Conservation (phyloP, 371 early-diverging fungal genomes). For the Mucor irregularis region DNA sequence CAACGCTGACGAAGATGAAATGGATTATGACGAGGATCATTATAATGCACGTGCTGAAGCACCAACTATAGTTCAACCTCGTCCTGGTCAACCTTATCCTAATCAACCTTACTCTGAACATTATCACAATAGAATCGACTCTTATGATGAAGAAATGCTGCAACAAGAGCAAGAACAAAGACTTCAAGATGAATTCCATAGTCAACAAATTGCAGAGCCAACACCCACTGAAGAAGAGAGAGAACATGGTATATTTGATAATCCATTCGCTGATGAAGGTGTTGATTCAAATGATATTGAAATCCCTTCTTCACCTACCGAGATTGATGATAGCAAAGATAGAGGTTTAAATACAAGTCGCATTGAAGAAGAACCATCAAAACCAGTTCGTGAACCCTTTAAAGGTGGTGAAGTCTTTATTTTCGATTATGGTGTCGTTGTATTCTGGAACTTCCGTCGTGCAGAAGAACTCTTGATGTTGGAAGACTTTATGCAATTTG, state of each 20-base stretch:
- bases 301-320: not conserved
- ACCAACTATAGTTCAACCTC: constrained; percentile 9
- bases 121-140: constrained; percentile 4
- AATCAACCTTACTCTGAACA: no score
- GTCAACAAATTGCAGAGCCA: not conserved
- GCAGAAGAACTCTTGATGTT: constrained; percentile 80
- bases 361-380: constrained; percentile 1
- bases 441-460: constrained; percentile 94
- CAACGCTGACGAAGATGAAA: constrained; percentile 40
- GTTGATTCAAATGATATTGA: not conserved
- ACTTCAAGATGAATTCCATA: constrained; percentile 2
- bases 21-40: constrained; percentile 47
- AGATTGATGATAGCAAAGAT: not conserved
- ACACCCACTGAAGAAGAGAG: not conserved
- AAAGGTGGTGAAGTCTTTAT: constrained; percentile 76
- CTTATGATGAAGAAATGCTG: not conserved
- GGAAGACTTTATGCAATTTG: constrained; percentile 64
- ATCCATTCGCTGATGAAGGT: not conserved
- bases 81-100: constrained; percentile 22
- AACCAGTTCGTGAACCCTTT: constrained; percentile 36
- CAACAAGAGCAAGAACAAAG: constrained; percentile 11
- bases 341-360: no score
- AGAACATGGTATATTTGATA: constrained; percentile 1
- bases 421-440: constrained; percentile 95
- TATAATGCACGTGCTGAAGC: constrained; percentile 8